Percentiles rank a stretch among this genome's conserved stretches.
Evolutionary conservation across 768 basidiomycete species (phyloP).

Genomic region (Suillus brevipes): DNA sequence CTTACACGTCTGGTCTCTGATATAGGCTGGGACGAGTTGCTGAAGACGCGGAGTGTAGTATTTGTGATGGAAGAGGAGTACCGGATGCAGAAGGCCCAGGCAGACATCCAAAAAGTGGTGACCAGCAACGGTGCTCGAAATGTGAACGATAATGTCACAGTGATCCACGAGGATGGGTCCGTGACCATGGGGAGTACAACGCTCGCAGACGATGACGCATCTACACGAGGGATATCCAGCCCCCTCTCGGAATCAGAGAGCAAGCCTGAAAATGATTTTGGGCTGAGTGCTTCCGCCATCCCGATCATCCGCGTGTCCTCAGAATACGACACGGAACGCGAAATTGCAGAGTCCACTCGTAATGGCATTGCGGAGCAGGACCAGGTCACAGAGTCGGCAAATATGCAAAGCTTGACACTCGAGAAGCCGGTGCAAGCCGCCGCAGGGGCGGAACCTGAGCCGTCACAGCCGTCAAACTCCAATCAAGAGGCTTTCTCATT

Average conservation of each 20-base stretch:
- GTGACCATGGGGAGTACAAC: slow-evolving; percentile 35
- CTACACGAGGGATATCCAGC: slow-evolving; percentile 58
- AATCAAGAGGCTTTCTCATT: slow-evolving; percentile 78
- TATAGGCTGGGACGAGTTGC: slow-evolving; percentile 98
- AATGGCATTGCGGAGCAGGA: slow-evolving; percentile 33
- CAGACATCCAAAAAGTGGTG: slow-evolving; percentile 50
- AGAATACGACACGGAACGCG: slow-evolving; percentile 59
- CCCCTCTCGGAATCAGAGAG: slow-evolving; percentile 36
- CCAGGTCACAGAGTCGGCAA: slow-evolving; percentile 36
- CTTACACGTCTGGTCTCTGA: slow-evolving; percentile 89
- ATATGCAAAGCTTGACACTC: slow-evolving; percentile 29
- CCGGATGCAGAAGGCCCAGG: slow-evolving; percentile 89
- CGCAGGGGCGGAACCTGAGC: slow-evolving; percentile 31
- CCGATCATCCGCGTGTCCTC: slow-evolving; percentile 80
- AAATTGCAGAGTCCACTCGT: slow-evolving; percentile 25
- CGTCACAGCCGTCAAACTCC: slow-evolving; percentile 24
- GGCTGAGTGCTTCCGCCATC: slow-evolving; percentile 31
- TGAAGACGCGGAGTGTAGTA: slow-evolving; percentile 90
- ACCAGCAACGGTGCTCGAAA: slow-evolving; percentile 23
- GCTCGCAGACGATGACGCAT: slow-evolving; percentile 63
- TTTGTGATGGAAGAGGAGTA: slow-evolving; percentile 99
- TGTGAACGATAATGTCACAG: slow-evolving; percentile 33
- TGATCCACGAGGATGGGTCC: slow-evolving; percentile 68
- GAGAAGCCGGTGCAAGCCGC: slow-evolving; percentile 48
- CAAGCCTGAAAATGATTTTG: slow-evolving; percentile 10